Evolutionary conservation across 768 basidiomycete species (phyloP), one percentile per base, ranked within the genome.

Genomic region (Rhodosporidiobolus sp.): DNA sequence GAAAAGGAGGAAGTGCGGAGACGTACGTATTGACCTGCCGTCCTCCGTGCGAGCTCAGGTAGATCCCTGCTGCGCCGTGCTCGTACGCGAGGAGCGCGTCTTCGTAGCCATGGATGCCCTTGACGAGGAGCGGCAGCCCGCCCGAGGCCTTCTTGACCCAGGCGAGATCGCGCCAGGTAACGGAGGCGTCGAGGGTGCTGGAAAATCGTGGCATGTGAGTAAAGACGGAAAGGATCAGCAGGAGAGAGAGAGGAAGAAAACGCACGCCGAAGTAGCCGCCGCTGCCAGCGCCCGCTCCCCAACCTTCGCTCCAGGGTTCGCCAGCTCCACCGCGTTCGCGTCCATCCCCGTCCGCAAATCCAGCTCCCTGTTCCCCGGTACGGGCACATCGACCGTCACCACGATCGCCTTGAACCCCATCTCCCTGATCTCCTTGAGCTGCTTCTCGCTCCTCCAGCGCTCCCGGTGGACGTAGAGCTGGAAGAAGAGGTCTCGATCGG

Each of bases 11-110:
- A n/a, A n/a, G n/a, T n/a, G n/a, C n/a, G n/a, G 49, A 82, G 81
- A 81, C 73, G 6, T 82, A 79, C 55, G 83, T 80, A 54, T 92
- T 88, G 43, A 94, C 79, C 80, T 94, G 91, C 45, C 92, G 76
- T 85, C 83, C 83, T 38, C 82, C 81, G 67, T 82, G 81, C 60
- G 62, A 65, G 17, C 49, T 54, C 1, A 75, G 49, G 14, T 63
- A 24, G 46, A 75, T 63, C 0, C 74, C 74, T 6, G 35, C 49
- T 4, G 70, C 70, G 4, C 70, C 74, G 24, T 61, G 24, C 34
- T 71, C 24, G 52, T 65, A 53, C 5, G 74, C 74, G 45, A 62
- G 59, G 5, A 65, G 22, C 22, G 67, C 74, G 28, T 75, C 74
- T 30, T 65, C 74, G 35, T n/a, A 28, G 28, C 55, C 38, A 6